Evolutionary conservation across 306 rosid genomes (phyloP).

Genomic region (Erythrophleum fordii): DNA sequence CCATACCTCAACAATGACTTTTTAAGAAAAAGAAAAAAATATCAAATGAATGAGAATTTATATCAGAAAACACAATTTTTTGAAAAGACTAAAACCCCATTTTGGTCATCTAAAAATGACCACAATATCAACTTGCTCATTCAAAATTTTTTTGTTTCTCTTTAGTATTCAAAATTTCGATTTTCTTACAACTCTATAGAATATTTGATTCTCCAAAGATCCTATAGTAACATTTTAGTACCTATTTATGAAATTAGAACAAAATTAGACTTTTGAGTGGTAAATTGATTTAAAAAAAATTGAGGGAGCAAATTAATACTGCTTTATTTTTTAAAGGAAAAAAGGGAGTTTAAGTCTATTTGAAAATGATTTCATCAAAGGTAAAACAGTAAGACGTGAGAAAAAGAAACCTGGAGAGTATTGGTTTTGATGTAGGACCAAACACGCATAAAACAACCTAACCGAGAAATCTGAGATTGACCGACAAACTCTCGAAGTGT

Average conservation of each 20-base stretch:
- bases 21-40: not conserved
- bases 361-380: not conserved
- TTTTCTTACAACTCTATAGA: not conserved
- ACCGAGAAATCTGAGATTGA: conserved; percentile 85
- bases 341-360: not conserved
- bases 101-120: not conserved
- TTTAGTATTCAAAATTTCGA: not conserved
- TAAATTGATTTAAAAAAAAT: not conserved
- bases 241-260: not conserved
- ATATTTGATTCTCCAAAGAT: not conserved
- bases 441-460: conserved; percentile 72
- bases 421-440: conserved; percentile 94
- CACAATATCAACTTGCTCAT: not conserved
- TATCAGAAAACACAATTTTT: not conserved
- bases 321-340: not conserved
- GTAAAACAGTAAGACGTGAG: not conserved
- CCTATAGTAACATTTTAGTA: not conserved
- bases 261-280: not conserved
- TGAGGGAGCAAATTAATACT: not conserved
- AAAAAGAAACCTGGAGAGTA: conserved; percentile 70
- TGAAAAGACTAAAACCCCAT: not conserved
- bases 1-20: not conserved
- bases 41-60: too few species aligned
- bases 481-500: conserved; percentile 78
- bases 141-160: not conserved